Conservation (phyloP, 257 asterid genomes). For the Misopates orontium region DNA sequence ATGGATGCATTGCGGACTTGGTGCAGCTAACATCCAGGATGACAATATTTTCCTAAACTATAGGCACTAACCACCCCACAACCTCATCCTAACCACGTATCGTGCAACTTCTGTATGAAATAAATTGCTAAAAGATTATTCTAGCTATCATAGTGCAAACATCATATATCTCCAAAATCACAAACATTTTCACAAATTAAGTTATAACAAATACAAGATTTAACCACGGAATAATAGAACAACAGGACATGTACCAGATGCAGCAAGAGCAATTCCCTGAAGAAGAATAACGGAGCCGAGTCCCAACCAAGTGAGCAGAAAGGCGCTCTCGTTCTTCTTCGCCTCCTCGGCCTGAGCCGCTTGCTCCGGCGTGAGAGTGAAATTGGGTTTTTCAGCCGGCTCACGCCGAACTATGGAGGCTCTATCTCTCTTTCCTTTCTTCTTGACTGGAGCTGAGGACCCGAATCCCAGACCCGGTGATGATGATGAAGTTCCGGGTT, state of each 20-base stretch:
- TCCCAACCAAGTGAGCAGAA: constrained; percentile 89
- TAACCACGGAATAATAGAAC: no score
- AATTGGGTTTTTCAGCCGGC: constrained; percentile 60
- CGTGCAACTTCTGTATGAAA: no score
- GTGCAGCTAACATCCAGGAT: no score
- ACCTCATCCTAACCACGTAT: no score
- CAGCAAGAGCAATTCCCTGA: constrained; percentile 77
- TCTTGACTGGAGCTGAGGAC: constrained; percentile 47
- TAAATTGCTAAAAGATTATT: no score
- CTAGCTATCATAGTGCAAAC: no score
- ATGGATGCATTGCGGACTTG: no score
- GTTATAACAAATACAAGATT: no score
- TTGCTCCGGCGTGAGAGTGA: constrained; percentile 44
- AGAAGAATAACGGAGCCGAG: constrained; percentile 71
- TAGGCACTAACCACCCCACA: no score
- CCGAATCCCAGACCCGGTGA: constrained; percentile 74
- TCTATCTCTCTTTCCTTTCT: constrained; percentile 60
- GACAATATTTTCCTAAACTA: no score
- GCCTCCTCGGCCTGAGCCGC: constrained; percentile 51
- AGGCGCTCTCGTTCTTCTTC: constrained; percentile 73
- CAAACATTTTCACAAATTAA: no score
- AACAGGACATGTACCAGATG: constrained; percentile 82
- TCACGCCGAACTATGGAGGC: constrained; percentile 66
- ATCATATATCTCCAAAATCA: no score
- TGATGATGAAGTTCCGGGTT: constrained; percentile 33